Conservation (phyloP, 441 rosid species). For the Arabidopsis hybrid region DNA sequence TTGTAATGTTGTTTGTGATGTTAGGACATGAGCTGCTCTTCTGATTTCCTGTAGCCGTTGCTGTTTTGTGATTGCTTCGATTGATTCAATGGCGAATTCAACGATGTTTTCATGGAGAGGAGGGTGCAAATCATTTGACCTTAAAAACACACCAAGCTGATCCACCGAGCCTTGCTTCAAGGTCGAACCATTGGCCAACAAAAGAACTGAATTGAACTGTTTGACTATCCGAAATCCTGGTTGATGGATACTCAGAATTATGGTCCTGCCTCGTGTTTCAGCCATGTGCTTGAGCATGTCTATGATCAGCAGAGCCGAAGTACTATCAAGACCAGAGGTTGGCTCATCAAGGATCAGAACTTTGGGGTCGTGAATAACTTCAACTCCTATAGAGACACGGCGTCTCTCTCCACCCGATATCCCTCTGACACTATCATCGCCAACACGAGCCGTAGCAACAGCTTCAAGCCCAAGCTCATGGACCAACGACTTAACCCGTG, state of each 20-base stretch:
- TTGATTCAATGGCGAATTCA: slow-evolving; percentile 86
- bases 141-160: slow-evolving; percentile 58
- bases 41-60: slow-evolving; percentile 39
- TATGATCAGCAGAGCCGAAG: slow-evolving; percentile 79
- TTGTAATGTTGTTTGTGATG: slow-evolving; percentile 40
- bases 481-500: slow-evolving; percentile 72
- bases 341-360: slow-evolving; percentile 96
- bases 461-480: slow-evolving; percentile 83
- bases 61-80: slow-evolving; percentile 59
- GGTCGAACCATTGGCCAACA: slow-evolving; percentile 79
- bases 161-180: slow-evolving; percentile 84
- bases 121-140: slow-evolving; percentile 60
- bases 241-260: slow-evolving; percentile 85
- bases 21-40: slow-evolving; percentile 37
- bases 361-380: slow-evolving; percentile 84
- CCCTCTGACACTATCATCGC: slow-evolving; percentile 82
- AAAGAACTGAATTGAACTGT: slow-evolving; percentile 73
- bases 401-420: slow-evolving; percentile 97
- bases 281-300: slow-evolving; percentile 93
- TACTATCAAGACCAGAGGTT: slow-evolving; percentile 94
- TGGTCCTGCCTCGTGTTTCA: slow-evolving; percentile 76
- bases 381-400: slow-evolving; percentile 93
- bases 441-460: slow-evolving; percentile 71
- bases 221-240: slow-evolving; percentile 92
- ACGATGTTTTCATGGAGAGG: slow-evolving; percentile 76